phyloP scores from a whole-genome alignment of 768 basidiomycete species.

The Piloderma croceum region DNA sequence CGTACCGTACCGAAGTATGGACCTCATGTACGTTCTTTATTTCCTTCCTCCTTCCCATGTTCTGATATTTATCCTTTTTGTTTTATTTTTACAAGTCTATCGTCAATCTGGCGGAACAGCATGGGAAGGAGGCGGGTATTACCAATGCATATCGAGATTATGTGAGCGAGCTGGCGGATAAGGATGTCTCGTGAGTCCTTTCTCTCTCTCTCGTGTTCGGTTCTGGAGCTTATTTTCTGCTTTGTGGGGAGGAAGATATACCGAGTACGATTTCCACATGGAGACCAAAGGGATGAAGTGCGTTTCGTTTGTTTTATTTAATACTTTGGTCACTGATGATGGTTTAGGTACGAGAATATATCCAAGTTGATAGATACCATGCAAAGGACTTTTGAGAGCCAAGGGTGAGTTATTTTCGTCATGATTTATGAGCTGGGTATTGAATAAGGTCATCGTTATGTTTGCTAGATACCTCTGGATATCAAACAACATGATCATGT shows the following conservation, averaged over 20 bases:
- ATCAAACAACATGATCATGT: constrained; percentile 60
- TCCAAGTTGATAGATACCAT: constrained; percentile 67
- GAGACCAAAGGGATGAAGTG: constrained; percentile 96
- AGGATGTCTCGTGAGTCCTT: constrained; percentile 55
- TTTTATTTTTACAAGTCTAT: constrained; percentile 53
- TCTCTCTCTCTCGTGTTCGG: too few relatives aligned
- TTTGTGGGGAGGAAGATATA: too few relatives aligned
- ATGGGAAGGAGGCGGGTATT: constrained; percentile 80
- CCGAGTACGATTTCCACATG: constrained; percentile 87
- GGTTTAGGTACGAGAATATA: constrained; percentile 80
- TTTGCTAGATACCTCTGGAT: constrained; percentile 72
- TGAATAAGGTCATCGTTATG: constrained; percentile 1
- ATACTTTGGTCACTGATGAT: constrained; percentile 8
- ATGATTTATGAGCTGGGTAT: constrained; percentile 2
- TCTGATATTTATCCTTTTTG: constrained; percentile 10
- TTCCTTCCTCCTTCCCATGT: constrained; percentile 1
- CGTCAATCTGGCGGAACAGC: constrained; percentile 86
- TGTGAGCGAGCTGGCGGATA: constrained; percentile 48
- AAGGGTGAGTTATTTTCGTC: constrained; percentile 50
- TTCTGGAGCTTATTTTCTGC: constrained; percentile 7
- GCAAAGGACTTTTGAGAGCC: constrained; percentile 67
- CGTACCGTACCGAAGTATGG: constrained; percentile 66
- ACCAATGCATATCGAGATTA: constrained; percentile 74
- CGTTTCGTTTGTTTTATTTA: constrained; percentile 1
- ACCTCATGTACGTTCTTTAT: constrained; percentile 54